These are phyloP conservation scores for Adiantum capillusveneris DNA, from an alignment of 75 land plant genomes.

Conservation along the genomic window DNA sequence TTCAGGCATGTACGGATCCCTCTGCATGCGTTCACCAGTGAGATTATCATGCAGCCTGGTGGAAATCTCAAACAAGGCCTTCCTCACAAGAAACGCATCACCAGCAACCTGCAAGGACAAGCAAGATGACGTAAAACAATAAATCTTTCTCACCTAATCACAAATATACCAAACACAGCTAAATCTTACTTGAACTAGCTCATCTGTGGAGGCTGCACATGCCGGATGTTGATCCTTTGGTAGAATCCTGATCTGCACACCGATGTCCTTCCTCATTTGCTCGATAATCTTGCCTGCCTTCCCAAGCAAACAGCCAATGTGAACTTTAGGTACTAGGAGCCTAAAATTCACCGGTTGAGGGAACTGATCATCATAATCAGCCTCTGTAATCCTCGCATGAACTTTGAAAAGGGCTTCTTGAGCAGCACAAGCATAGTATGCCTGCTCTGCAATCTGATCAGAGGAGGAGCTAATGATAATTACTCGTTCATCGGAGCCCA, in stretches of 20 bases:
- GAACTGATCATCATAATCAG: constrained; percentile 13
- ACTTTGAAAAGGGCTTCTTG: constrained; percentile 29
- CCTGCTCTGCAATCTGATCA: not conserved
- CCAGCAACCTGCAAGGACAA: constrained; percentile 49
- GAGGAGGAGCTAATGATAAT: constrained; percentile 19
- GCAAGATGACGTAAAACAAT: not conserved
- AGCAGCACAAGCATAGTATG: constrained; percentile 23
- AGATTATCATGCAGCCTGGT: constrained; percentile 42
- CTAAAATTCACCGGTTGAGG: constrained; percentile 17
- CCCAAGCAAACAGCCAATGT: constrained; percentile 48
- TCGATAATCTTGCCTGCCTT: constrained; percentile 50
- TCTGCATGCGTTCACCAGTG: constrained; percentile 25
- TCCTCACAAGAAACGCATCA: constrained; percentile 42
- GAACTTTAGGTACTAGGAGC: constrained; percentile 27
- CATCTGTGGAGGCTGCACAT: constrained; percentile 25
- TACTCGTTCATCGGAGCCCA: constrained; percentile 26
- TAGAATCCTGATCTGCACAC: constrained; percentile 22
- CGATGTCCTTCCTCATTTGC: constrained; percentile 23
- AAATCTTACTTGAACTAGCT: constrained; percentile 26
- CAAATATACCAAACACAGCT: no score
- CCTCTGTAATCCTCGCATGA: constrained; percentile 16
- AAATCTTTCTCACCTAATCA: no score
- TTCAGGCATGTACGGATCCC: not conserved
- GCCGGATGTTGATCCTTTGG: constrained; percentile 26
- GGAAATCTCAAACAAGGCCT: constrained; percentile 53